phyloP scores from a whole-genome alignment of 2,329 filamentous ascomycete genomes.

The Paraphaeosphaeria sporulosa region DNA sequence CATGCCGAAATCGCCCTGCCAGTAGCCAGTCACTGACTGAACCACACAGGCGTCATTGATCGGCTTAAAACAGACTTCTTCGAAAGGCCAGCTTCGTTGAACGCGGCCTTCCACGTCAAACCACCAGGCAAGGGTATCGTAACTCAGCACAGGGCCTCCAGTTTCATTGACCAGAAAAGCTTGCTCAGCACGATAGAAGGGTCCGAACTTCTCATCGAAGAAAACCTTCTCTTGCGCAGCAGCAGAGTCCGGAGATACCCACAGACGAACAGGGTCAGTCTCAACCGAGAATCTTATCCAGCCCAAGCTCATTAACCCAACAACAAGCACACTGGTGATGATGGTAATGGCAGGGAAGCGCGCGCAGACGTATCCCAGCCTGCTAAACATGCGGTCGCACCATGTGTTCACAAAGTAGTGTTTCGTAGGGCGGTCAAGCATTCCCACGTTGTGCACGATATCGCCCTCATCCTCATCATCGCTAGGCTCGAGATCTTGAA shows the following conservation, averaged over 20 bases:
- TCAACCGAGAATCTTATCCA: constrained; percentile 92
- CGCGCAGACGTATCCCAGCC: constrained; percentile 80
- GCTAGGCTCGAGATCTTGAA: constrained; percentile 83
- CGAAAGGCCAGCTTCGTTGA: constrained; percentile 75
- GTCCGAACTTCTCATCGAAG: constrained; percentile 91
- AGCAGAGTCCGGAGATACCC: constrained; percentile 93
- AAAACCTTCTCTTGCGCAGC: constrained; percentile 93
- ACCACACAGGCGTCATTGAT: constrained; percentile 88
- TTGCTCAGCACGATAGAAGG: constrained; percentile 94
- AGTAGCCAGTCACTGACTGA: constrained; percentile 92
- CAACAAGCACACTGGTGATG: constrained; percentile 73
- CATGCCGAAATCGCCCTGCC: constrained; percentile 70
- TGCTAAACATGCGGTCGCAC: constrained; percentile 81
- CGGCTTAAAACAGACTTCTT: constrained; percentile 94
- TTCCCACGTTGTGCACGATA: constrained; percentile 75
- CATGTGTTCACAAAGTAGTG: constrained; percentile 85
- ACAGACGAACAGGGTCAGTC: constrained; percentile 86
- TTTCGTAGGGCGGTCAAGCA: constrained; percentile 79
- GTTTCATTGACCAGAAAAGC: constrained; percentile 93
- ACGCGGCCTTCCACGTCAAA: constrained; percentile 85
- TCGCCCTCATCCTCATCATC: constrained; percentile 96
- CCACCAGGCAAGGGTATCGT: constrained; percentile 93
- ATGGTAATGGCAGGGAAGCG: constrained; percentile 88
- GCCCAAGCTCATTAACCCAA: constrained; percentile 81
- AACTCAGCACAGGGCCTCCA: constrained; percentile 79